Evolutionary conservation across 1,284 basidiomycete species (phyloP).

Genomic region (Boletus sp.): DNA sequence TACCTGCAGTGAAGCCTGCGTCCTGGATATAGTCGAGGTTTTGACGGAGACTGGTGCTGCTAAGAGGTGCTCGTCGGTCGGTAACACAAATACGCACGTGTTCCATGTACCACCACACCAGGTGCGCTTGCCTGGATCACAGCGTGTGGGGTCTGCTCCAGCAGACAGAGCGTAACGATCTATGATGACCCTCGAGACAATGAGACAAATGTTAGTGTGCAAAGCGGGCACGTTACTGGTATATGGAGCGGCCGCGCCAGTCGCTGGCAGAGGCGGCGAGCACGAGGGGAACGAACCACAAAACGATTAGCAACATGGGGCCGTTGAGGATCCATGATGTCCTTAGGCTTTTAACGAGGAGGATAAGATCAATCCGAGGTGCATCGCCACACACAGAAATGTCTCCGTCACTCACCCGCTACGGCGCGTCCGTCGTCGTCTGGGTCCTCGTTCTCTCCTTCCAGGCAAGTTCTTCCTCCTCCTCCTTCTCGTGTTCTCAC

Average conservation of each 20-base stretch:
- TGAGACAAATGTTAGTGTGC: slow-evolving; percentile 7
- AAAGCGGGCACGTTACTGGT: slow-evolving; percentile 31
- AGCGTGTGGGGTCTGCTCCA: slow-evolving; percentile 44
- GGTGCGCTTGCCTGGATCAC: slow-evolving; percentile 54
- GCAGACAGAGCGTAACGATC: slow-evolving; percentile 66
- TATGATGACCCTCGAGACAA: slow-evolving; percentile 52
- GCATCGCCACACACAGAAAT: no score
- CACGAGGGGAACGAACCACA: slow-evolving; percentile 1
- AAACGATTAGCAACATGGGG: not conserved
- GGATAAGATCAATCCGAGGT: no score
- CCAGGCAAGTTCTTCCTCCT: slow-evolving; percentile 49
- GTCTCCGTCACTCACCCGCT: slow-evolving; percentile 51
- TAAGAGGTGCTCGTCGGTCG: not conserved
- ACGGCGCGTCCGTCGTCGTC: slow-evolving; percentile 62
- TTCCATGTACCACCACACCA: slow-evolving; percentile 78
- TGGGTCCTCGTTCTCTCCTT: slow-evolving; percentile 70
- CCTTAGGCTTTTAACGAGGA: no score
- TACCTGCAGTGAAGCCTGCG: slow-evolving; percentile 69
- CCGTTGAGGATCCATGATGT: not conserved
- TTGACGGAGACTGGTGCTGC: slow-evolving; percentile 48
- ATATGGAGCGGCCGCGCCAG: slow-evolving; percentile 45
- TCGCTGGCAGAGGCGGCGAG: slow-evolving; percentile 39
- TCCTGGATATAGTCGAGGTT: slow-evolving; percentile 77
- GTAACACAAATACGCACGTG: slow-evolving; percentile 19
- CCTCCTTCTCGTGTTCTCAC: not conserved